phyloP scores from a whole-genome alignment of 2,329 filamentous ascomycete genomes.

The Talaromyces sp. region DNA sequence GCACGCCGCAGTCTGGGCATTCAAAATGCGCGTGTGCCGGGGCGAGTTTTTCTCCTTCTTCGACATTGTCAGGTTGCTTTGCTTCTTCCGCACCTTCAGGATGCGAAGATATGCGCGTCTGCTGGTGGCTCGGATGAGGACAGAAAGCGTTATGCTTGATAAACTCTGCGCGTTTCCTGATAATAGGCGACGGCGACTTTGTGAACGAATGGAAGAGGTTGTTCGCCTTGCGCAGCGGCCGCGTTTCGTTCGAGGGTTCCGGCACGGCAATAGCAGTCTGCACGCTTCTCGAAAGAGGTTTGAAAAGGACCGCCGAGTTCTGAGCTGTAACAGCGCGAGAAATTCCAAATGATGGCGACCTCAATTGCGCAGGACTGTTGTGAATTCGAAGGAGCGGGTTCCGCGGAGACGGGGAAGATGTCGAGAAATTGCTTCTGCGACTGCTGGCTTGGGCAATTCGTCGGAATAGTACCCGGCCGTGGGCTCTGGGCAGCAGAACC shows the following conservation, averaged over 20 bases:
- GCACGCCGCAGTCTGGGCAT: constrained; percentile 92
- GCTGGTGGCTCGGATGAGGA: constrained; percentile 80
- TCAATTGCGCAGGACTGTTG: neutral
- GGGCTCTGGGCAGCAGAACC: constrained; percentile 26
- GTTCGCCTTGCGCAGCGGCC: constrained; percentile 58
- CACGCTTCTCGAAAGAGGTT: constrained; percentile 15
- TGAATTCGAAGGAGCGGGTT: constrained; percentile 3
- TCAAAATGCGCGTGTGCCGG: constrained; percentile 87
- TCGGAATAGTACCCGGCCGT: constrained; percentile 20
- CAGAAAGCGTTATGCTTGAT: constrained; percentile 93
- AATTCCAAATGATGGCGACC: neutral
- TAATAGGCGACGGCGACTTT: constrained; percentile 80
- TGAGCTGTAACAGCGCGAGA: constrained; percentile 6
- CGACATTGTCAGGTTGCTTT: constrained; percentile 23
- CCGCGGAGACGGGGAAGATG: neutral
- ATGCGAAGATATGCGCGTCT: constrained; percentile 64
- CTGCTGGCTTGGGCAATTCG: constrained; percentile 19
- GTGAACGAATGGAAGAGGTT: constrained; percentile 93
- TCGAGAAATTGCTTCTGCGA: constrained; percentile 18
- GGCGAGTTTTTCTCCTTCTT: constrained; percentile 44
- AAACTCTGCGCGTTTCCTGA: constrained; percentile 79
- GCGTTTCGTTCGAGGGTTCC: constrained; percentile 17
- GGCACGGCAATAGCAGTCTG: constrained; percentile 22
- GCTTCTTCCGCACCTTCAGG: constrained; percentile 60
- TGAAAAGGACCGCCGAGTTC: constrained; percentile 21